Evolutionary conservation across 1,284 basidiomycete genomes (phyloP).

Genomic region (Ganoderma boninense): DNA sequence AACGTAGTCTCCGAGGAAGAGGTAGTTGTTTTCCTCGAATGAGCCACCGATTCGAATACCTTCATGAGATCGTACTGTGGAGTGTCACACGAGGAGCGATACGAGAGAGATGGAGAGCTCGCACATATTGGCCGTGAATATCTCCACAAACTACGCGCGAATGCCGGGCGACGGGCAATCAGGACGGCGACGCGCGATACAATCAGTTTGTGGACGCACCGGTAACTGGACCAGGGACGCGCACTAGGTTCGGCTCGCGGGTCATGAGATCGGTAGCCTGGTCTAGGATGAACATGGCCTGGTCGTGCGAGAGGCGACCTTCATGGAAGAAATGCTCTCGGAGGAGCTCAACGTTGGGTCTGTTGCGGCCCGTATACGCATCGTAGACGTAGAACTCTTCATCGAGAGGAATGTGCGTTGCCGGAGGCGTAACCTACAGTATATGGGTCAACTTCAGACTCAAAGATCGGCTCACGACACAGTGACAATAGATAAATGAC

Average conservation of each 20-base stretch:
- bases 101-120: constrained; percentile 41
- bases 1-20: constrained; percentile 98
- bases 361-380: constrained; percentile 48
- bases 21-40: constrained; percentile 88
- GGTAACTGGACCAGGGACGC: constrained; percentile 92
- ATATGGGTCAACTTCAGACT: background rate
- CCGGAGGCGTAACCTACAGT: constrained; percentile 43
- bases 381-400: constrained; percentile 46
- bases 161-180: background rate
- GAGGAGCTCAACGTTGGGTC: constrained; percentile 87
- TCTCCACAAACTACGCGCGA: constrained; percentile 85
- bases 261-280: constrained; percentile 80
- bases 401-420: constrained; percentile 42
- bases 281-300: constrained; percentile 89
- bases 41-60: constrained; percentile 96
- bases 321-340: constrained; percentile 95
- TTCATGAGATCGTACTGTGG: constrained; percentile 94
- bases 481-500: background rate
- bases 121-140: constrained; percentile 98
- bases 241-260: constrained; percentile 88
- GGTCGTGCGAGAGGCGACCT: constrained; percentile 86
- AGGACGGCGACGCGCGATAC: background rate
- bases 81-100: constrained; percentile 18
- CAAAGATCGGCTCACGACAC: background rate
- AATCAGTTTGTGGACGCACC: constrained; percentile 59